These are phyloP conservation scores for Alternaria dauci DNA, from an alignment of 2,329 filamentous ascomycete species.

Conservation along the genomic window DNA sequence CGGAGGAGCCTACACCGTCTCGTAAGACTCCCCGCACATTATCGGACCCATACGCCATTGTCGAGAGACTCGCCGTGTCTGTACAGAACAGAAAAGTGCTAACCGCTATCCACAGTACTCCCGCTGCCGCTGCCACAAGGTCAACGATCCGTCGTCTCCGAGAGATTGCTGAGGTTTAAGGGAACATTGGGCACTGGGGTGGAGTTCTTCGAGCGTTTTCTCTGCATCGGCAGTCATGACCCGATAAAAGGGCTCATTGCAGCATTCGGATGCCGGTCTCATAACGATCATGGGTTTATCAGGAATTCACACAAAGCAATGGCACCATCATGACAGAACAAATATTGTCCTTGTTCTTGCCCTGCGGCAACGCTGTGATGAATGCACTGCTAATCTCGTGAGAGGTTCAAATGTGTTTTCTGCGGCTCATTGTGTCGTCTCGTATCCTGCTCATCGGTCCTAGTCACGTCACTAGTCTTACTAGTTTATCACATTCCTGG, in stretches of 20 bases:
- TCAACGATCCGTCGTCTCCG: conserved; percentile 96
- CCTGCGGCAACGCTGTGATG: background rate
- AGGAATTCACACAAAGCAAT: conserved; percentile 49
- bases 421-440: background rate
- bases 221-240: conserved; percentile 42
- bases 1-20: conserved; percentile 92
- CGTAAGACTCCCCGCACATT: conserved; percentile 68
- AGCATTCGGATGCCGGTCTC: conserved; percentile 47
- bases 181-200: conserved; percentile 40
- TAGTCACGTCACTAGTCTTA: background rate
- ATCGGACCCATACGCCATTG: background rate
- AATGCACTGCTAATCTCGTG: background rate
- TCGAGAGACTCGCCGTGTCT: background rate
- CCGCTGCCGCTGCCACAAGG: conserved; percentile 90
- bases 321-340: conserved; percentile 44
- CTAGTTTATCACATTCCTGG: background rate
- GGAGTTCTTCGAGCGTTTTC: conserved; percentile 50
- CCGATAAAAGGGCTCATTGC: conserved; percentile 39
- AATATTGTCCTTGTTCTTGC: conserved; percentile 3
- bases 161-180: conserved; percentile 95
- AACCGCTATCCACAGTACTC: conserved; percentile 69
- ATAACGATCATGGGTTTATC: conserved; percentile 48
- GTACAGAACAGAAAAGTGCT: conserved; percentile 25
- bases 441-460: background rate
- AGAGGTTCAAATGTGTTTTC: background rate